A percentile compares a stretch with the other conserved stretches of the same genome.
These are phyloP conservation scores for Auricularia sp. DNA, from an alignment of 768 basidiomycete genomes.

Conservation along the genomic window DNA sequence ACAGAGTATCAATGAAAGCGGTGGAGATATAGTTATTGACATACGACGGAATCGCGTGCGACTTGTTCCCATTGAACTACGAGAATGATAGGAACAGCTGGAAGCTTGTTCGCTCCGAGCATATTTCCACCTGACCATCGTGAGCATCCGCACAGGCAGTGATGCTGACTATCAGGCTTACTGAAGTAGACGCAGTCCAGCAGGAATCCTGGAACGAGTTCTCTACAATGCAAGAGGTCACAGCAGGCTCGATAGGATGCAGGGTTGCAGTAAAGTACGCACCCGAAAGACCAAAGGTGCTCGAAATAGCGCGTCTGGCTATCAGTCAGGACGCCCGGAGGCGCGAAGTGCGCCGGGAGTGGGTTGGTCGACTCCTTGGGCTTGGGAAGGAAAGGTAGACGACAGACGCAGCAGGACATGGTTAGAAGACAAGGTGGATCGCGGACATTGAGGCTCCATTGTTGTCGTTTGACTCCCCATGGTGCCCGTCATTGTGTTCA, in stretches of 20 bases:
- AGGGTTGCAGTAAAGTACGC: not conserved
- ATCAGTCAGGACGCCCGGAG: constrained; percentile 11
- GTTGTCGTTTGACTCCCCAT: too few relatives aligned
- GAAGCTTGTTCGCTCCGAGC: too few relatives aligned
- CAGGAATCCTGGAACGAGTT: too few relatives aligned
- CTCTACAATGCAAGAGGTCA: too few relatives aligned
- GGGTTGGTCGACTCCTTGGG: constrained; percentile 3
- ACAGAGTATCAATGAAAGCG: not conserved
- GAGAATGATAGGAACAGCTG: too few relatives aligned
- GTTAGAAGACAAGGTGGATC: not conserved
- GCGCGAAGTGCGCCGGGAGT: constrained; percentile 6
- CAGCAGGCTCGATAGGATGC: not conserved
- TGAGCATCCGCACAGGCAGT: too few relatives aligned
- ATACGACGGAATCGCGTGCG: not conserved
- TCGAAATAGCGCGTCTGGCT: constrained; percentile 13
- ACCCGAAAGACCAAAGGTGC: not conserved
- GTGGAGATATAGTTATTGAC: not conserved
- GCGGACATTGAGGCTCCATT: too few relatives aligned
- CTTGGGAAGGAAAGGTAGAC: constrained; percentile 18
- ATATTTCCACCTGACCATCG: too few relatives aligned
- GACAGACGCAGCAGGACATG: constrained; percentile 20
- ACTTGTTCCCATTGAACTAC: not conserved
- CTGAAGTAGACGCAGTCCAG: too few relatives aligned
- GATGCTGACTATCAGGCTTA: too few relatives aligned
- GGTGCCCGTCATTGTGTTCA: too few relatives aligned